Evolutionary conservation across 2,329 filamentous ascomycete genomes (phyloP).

Genomic region (Cladosporium sp.): DNA sequence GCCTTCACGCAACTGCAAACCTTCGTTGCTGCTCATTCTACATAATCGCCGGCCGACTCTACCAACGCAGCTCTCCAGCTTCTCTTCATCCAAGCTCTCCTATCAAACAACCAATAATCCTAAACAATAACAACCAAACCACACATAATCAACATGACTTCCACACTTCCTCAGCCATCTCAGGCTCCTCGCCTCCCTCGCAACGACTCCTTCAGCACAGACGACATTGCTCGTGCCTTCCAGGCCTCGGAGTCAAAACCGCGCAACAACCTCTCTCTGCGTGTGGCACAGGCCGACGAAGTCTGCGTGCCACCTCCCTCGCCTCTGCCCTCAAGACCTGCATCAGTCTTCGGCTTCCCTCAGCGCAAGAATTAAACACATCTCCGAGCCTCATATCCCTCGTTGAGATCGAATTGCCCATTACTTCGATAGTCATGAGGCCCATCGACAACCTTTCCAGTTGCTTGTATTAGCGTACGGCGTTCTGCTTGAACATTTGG

Average conservation of each 20-base stretch:
- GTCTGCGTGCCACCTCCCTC: conserved; percentile 30
- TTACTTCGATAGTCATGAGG: neutral
- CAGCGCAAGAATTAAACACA: neutral
- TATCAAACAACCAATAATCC: too few relatives aligned
- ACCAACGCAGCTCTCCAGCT: neutral
- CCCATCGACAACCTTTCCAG: neutral
- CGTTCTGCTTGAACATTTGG: neutral
- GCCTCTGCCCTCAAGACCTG: conserved; percentile 25
- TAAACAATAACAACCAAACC: neutral
- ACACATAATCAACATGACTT: conserved; percentile 26
- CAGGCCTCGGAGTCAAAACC: conserved; percentile 29
- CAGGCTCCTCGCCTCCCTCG: conserved; percentile 23
- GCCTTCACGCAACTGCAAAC: conserved; percentile 10
- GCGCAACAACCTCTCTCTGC: conserved; percentile 28
- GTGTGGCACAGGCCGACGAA: conserved; percentile 25
- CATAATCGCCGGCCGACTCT: conserved; percentile 5
- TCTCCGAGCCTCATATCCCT: neutral
- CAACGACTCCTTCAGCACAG: conserved; percentile 34
- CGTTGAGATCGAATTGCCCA: neutral
- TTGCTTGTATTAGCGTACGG: conserved; percentile 8
- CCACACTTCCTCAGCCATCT: conserved; percentile 30
- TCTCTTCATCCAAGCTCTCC: neutral
- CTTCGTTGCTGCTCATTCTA: neutral
- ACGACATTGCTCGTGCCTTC: conserved; percentile 32
- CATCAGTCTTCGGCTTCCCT: conserved; percentile 22